Percentiles rank a stretch among this genome's conserved stretches.
phyloP scores from a whole-genome alignment of 805 yeast species.

The Wickerhamomyces bisporus region DNA sequence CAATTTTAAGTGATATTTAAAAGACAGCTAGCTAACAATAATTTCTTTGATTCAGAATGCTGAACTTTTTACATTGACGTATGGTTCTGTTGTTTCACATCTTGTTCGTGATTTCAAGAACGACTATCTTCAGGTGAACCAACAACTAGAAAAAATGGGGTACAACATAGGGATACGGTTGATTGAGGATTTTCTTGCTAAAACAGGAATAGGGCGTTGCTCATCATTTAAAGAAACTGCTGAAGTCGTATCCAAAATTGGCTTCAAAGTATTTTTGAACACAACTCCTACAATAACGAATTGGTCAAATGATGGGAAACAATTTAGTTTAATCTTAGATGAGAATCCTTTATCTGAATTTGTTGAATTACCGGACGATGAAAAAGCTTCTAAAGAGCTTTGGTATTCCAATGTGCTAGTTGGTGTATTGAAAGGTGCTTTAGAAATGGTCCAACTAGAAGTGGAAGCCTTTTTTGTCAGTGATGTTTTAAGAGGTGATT shows the following conservation, averaged over 20 bases:
- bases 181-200: conserved; percentile 89
- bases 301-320: conserved; percentile 73
- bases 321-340: conserved; percentile 64
- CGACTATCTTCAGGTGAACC: conserved; percentile 74
- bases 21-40: conserved; percentile 6
- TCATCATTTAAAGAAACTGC: conserved; percentile 76
- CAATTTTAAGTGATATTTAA: background rate
- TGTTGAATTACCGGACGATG: conserved; percentile 88
- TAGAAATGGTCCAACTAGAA: conserved; percentile 94
- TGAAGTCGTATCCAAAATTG: conserved; percentile 79
- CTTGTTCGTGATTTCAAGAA: conserved; percentile 76
- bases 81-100: conserved; percentile 91
- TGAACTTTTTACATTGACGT: conserved; percentile 89
- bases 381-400: conserved; percentile 58
- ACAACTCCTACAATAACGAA: conserved; percentile 68
- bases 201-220: conserved; percentile 83
- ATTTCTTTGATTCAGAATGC: too few species aligned
- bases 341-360: conserved; percentile 94
- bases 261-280: conserved; percentile 85
- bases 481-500: conserved; percentile 81
- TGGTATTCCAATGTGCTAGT: conserved; percentile 93
- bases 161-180: conserved; percentile 87
- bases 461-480: conserved; percentile 76
- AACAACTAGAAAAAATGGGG: conserved; percentile 88
- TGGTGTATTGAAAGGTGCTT: conserved; percentile 86